These are phyloP conservation scores for Parastagonospora nodorum DNA, from an alignment of 2,329 filamentous ascomycete species.

Conservation along the genomic window DNA sequence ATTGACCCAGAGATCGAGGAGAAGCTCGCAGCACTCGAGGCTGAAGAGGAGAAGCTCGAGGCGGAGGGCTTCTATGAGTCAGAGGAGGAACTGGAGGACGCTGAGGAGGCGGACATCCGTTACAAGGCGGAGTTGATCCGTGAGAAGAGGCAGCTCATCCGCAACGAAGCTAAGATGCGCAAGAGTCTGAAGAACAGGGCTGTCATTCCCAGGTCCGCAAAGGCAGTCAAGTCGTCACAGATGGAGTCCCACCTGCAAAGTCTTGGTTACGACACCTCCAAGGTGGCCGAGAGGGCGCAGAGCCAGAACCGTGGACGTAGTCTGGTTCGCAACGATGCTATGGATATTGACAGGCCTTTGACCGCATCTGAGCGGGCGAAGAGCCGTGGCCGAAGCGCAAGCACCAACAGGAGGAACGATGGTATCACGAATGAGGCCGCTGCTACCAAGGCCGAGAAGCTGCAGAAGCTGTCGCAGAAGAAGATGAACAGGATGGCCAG, in stretches of 20 bases:
- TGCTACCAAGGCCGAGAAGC: slow-evolving; percentile 79
- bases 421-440: slow-evolving; percentile 72
- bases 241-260: slow-evolving; percentile 85
- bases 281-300: slow-evolving; percentile 74
- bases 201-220: slow-evolving; percentile 81
- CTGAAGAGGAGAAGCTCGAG: slow-evolving; percentile 92
- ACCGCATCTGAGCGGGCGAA: slow-evolving; percentile 62
- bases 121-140: slow-evolving; percentile 95
- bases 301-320: slow-evolving; percentile 75
- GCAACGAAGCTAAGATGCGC: slow-evolving; percentile 92
- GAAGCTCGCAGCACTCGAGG: slow-evolving; percentile 89
- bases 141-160: slow-evolving; percentile 89
- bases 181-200: slow-evolving; percentile 98
- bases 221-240: slow-evolving; percentile 81
- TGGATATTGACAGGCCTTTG: slow-evolving; percentile 66
- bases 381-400: slow-evolving; percentile 70
- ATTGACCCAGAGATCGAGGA: slow-evolving; percentile 95
- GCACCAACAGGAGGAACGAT: slow-evolving; percentile 73
- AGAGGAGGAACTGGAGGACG: slow-evolving; percentile 75
- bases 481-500: slow-evolving; percentile 98
- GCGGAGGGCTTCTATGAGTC: slow-evolving; percentile 91
- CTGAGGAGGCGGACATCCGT: slow-evolving; percentile 82
- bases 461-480: slow-evolving; percentile 90
- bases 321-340: slow-evolving; percentile 68
- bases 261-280: slow-evolving; percentile 82